phyloP scores from a whole-genome alignment of 2,329 filamentous ascomycete genomes.

The Colletotrichum cuscutae region DNA sequence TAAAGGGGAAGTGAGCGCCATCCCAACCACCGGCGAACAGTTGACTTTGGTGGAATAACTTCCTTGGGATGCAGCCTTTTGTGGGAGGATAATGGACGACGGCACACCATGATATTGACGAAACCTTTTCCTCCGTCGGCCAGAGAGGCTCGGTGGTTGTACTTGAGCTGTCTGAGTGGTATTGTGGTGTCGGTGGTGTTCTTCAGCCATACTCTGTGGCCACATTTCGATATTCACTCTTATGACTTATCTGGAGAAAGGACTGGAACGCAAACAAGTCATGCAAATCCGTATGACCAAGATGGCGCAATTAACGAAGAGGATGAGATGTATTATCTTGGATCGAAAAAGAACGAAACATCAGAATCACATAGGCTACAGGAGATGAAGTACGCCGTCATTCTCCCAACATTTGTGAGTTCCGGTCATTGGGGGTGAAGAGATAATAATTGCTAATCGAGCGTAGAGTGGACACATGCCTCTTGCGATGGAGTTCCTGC shows the following conservation, averaged over 20 bases:
- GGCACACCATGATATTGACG: background rate
- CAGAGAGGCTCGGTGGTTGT: background rate
- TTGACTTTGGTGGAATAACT: no score
- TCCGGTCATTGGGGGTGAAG: no score
- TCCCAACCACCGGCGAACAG: background rate
- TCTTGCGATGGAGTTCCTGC: slow-evolving; percentile 13
- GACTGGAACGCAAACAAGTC: background rate
- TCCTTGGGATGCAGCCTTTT: background rate
- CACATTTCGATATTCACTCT: background rate
- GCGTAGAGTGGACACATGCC: slow-evolving; percentile 1
- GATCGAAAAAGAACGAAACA: background rate
- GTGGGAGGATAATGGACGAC: background rate
- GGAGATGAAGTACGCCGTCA: slow-evolving; percentile 4
- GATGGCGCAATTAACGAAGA: background rate
- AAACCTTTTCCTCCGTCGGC: background rate
- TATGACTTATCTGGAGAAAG: background rate
- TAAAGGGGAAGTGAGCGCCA: background rate
- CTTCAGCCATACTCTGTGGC: background rate
- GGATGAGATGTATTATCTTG: background rate
- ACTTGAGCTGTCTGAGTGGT: slow-evolving; percentile 5
- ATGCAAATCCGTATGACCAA: no score
- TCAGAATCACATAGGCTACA: background rate
- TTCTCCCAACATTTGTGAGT: slow-evolving; percentile 26
- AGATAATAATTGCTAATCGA: background rate
- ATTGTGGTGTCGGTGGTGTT: background rate